Conservation (phyloP, 345 rosid genomes). For the Eucalyptus curtisii region DNA sequence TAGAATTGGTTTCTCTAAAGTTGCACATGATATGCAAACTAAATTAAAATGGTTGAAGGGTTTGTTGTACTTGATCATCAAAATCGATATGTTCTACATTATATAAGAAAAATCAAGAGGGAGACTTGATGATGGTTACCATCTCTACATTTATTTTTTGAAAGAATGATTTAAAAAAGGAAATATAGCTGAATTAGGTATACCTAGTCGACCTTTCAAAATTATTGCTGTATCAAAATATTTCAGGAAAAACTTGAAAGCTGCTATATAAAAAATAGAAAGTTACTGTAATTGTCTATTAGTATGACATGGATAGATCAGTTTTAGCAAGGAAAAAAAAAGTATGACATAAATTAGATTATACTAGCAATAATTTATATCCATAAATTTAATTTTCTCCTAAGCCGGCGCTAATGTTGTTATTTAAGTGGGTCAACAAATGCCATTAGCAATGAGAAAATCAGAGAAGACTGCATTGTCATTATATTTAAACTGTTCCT, state of each 20-base stretch:
- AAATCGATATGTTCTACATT: not conserved
- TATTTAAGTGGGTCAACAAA: not conserved
- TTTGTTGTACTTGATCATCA: not conserved
- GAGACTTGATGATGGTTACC: not conserved
- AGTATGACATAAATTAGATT: not conserved
- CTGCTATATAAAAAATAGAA: not conserved
- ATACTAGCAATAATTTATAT: not conserved
- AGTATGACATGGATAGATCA: not conserved
- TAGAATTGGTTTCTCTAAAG: not conserved
- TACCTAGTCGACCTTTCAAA: not conserved
- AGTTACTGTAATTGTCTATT: not conserved
- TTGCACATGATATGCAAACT: not conserved
- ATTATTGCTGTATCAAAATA: not conserved
- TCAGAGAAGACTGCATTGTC: not conserved
- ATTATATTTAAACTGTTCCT: not conserved
- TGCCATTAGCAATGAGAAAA: not conserved
- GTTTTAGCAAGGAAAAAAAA: not conserved
- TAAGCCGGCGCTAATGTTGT: not conserved
- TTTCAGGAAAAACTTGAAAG: not conserved
- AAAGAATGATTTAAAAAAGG: not conserved
- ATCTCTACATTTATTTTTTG: not conserved
- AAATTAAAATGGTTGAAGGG: not conserved
- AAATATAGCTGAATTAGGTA: not conserved
- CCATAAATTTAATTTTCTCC: not conserved
- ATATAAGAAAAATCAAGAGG: not conserved